Percentiles rank a stretch among this genome's conserved stretches.
These are phyloP conservation scores for Microcyclospora pomicola DNA, from an alignment of 2,329 filamentous ascomycete genomes.

Conservation along the genomic window DNA sequence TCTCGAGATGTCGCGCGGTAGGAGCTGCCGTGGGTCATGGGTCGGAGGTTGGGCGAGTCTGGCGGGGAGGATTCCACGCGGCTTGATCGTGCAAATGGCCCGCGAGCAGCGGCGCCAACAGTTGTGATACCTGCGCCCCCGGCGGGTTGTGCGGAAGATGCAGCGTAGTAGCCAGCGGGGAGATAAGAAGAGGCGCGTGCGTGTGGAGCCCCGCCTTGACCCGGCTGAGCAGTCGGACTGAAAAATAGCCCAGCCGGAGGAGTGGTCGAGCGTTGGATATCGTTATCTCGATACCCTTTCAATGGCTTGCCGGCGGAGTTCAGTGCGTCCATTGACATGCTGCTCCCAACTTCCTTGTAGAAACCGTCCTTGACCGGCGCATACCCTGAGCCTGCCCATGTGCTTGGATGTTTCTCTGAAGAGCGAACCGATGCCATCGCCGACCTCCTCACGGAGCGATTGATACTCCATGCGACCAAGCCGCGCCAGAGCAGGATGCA, in stretches of 20 bases:
- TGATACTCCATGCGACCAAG: slow-evolving; percentile 78
- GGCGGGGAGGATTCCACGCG: slow-evolving; percentile 14
- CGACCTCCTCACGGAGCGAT: slow-evolving; percentile 77
- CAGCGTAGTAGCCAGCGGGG: slow-evolving; percentile 81
- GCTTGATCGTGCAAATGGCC: slow-evolving; percentile 20
- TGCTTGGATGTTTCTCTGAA: slow-evolving; percentile 18
- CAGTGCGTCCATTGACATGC: slow-evolving; percentile 43
- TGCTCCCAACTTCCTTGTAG: slow-evolving; percentile 36
- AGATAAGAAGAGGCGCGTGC: slow-evolving; percentile 67
- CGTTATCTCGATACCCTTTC: slow-evolving; percentile 13
- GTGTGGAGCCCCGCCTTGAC: slow-evolving; percentile 23
- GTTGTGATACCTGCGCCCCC: slow-evolving; percentile 28
- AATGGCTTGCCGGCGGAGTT: slow-evolving; percentile 25
- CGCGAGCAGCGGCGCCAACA: slow-evolving; percentile 32
- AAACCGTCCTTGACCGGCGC: slow-evolving; percentile 17
- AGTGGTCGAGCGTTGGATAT: slow-evolving; percentile 22
- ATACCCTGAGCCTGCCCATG: slow-evolving; percentile 16
- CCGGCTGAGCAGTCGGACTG: slow-evolving; percentile 68
- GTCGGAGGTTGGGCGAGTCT: slow-evolving; percentile 10
- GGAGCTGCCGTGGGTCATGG: slow-evolving; percentile 6
- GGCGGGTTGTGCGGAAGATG: slow-evolving; percentile 42
- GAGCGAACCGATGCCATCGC: slow-evolving; percentile 54
- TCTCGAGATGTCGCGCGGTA: slow-evolving; percentile 7
- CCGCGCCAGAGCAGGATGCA: slow-evolving; percentile 79
- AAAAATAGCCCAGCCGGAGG: slow-evolving; percentile 75